These are phyloP conservation scores for Termitomyces sp. DNA, from an alignment of 768 basidiomycete genomes.

Conservation along the genomic window DNA sequence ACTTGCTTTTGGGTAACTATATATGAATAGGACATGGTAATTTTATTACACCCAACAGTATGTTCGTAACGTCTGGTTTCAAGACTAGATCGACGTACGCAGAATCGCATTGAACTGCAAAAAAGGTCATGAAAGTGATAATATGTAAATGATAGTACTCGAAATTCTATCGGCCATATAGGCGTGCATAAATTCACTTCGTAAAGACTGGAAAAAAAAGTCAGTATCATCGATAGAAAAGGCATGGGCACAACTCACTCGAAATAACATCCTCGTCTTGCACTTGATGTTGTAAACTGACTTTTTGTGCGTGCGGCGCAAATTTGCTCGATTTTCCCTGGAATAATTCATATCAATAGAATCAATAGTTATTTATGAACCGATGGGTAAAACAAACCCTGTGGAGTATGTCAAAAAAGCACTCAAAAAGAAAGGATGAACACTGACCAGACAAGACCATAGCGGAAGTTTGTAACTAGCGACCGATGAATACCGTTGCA, in stretches of 20 bases:
- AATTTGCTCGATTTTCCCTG: slow-evolving; percentile 95
- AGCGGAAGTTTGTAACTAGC: slow-evolving; percentile 88
- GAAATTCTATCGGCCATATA: not conserved
- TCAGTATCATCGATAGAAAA: not conserved
- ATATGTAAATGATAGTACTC: not conserved
- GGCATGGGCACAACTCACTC: slow-evolving; percentile 48
- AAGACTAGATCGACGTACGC: not conserved
- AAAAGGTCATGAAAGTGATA: not conserved
- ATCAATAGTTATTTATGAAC: not conserved
- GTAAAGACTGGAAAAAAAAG: slow-evolving; percentile 27
- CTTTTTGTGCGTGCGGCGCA: slow-evolving; percentile 91
- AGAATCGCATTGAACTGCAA: not conserved
- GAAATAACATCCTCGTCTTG: slow-evolving; percentile 89
- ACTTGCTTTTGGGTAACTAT: no score
- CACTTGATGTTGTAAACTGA: slow-evolving; percentile 80
- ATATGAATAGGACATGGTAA: no score
- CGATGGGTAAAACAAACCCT: slow-evolving; percentile 10
- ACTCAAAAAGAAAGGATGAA: slow-evolving; percentile 1
- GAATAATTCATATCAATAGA: not conserved
- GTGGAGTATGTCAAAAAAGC: not conserved
- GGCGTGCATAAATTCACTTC: slow-evolving; percentile 17
- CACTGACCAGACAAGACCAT: slow-evolving; percentile 87
- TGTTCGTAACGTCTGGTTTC: no score
- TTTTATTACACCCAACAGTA: no score
- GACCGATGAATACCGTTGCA: slow-evolving; percentile 93